Percentiles rank a stretch among this genome's conserved stretches.
Evolutionary conservation across 192 early-diverging fungal genomes (phyloP).

Genomic region (Haplosporangium gracile): DNA sequence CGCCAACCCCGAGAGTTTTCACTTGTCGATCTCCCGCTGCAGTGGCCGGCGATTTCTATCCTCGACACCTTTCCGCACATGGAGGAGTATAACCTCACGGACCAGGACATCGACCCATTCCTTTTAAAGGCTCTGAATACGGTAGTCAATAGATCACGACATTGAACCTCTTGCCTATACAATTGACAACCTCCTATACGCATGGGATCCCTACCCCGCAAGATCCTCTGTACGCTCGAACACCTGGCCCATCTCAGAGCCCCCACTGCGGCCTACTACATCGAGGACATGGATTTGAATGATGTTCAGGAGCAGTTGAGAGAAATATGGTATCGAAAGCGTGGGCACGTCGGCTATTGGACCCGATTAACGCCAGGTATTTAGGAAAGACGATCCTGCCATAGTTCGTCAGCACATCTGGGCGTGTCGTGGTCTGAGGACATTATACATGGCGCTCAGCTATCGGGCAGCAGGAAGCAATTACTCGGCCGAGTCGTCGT

Average conservation of each 20-base stretch:
- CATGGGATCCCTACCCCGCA: not conserved
- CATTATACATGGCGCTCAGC: too few species aligned
- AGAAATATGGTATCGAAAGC: not conserved
- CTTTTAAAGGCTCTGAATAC: not conserved
- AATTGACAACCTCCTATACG: not conserved
- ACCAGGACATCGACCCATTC: not conserved
- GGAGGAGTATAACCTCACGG: not conserved
- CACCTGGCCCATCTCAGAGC: not conserved
- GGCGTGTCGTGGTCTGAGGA: not conserved
- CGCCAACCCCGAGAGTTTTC: not conserved
- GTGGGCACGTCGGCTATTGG: rapidly evolving
- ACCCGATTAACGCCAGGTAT: not conserved
- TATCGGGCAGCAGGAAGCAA: too few species aligned
- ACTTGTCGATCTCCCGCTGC: not conserved
- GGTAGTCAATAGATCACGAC: not conserved
- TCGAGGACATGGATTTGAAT: constrained; percentile 2
- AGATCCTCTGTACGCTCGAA: not conserved
- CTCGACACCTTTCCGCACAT: not conserved
- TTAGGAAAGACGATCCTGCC: not conserved
- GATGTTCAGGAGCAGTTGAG: not conserved
- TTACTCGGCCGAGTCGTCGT: too few species aligned
- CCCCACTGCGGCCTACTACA: not conserved
- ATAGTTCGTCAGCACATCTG: not conserved
- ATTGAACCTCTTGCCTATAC: not conserved
- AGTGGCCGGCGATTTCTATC: not conserved